phyloP scores from a whole-genome alignment of 495 filamentous ascomycete species.

The Penicillium arizonense region DNA sequence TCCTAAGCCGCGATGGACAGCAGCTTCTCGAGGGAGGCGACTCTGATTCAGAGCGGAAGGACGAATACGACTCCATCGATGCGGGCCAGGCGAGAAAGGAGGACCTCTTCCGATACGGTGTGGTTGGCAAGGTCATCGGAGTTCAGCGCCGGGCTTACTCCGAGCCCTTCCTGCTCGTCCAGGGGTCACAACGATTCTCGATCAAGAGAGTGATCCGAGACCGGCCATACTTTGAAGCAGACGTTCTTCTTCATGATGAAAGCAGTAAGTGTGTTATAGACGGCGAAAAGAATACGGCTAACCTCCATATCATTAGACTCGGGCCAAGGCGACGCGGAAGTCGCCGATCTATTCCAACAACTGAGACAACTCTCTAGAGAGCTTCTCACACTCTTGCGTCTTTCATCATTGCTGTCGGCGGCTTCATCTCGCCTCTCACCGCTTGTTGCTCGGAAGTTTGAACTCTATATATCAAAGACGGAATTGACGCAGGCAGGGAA shows the following conservation, averaged over 20 bases:
- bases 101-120: constrained; percentile 74
- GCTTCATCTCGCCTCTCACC: constrained; percentile 67
- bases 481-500: constrained; percentile 74
- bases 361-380: constrained; percentile 82
- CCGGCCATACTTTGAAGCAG: constrained; percentile 82
- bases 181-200: constrained; percentile 75
- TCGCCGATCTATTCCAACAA: constrained; percentile 69
- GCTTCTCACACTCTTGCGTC: constrained; percentile 72
- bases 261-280: constrained; percentile 38
- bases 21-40: constrained; percentile 58
- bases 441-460: constrained; percentile 77
- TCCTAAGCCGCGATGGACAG: constrained; percentile 67
- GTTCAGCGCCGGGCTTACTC: constrained; percentile 77
- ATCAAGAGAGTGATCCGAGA: constrained; percentile 74
- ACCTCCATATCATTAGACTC: constrained; percentile 21
- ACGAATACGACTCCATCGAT: constrained; percentile 46
- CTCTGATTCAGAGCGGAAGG: constrained; percentile 35
- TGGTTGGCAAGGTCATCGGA: constrained; percentile 77
- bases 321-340: constrained; percentile 52
- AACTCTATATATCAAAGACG: constrained; percentile 79
- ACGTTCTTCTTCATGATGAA: constrained; percentile 62
- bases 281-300: constrained; percentile 7
- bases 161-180: constrained; percentile 79
- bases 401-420: constrained; percentile 72
- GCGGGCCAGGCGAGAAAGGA: constrained; percentile 62